Conservation (phyloP, 2,329 filamentous ascomycete genomes). For the Pyricularia grisea region DNA sequence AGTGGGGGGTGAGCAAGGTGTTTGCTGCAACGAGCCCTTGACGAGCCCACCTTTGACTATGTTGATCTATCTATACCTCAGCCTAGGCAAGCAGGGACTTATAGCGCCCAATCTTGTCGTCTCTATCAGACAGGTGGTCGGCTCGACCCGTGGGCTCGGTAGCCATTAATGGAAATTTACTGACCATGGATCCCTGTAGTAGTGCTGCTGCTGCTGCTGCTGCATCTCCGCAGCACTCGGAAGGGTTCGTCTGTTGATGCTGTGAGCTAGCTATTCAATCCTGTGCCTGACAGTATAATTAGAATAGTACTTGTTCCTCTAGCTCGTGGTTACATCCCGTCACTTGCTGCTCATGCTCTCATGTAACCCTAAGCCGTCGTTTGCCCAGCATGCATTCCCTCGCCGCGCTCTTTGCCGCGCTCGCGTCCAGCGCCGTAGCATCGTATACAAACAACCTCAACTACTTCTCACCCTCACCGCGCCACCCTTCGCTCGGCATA, state of each 20-base stretch:
- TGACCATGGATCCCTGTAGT: too few relatives aligned
- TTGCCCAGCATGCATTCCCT: neutral
- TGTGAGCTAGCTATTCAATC: neutral
- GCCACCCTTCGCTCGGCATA: conserved; percentile 47
- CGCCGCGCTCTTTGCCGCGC: neutral
- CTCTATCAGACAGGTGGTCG: neutral
- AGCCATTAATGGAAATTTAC: too few relatives aligned
- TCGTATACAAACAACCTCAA: conserved; percentile 36
- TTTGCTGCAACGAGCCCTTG: neutral
- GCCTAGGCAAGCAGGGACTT: neutral
- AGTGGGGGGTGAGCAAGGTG: neutral
- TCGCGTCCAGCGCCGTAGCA: conserved; percentile 4
- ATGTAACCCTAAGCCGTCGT: neutral
- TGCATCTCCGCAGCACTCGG: neutral
- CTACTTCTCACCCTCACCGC: conserved; percentile 47
- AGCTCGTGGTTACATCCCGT: neutral
- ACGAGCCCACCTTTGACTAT: neutral
- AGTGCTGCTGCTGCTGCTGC: too few relatives aligned
- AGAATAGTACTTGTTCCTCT: neutral
- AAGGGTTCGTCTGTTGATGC: neutral
- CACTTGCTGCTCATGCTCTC: neutral
- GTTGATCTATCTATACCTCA: neutral
- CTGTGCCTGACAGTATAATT: neutral
- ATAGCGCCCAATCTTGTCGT: neutral
- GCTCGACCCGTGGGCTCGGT: neutral